phyloP scores from a whole-genome alignment of 2,329 filamentous ascomycete species.

The Alternaria sp. region DNA sequence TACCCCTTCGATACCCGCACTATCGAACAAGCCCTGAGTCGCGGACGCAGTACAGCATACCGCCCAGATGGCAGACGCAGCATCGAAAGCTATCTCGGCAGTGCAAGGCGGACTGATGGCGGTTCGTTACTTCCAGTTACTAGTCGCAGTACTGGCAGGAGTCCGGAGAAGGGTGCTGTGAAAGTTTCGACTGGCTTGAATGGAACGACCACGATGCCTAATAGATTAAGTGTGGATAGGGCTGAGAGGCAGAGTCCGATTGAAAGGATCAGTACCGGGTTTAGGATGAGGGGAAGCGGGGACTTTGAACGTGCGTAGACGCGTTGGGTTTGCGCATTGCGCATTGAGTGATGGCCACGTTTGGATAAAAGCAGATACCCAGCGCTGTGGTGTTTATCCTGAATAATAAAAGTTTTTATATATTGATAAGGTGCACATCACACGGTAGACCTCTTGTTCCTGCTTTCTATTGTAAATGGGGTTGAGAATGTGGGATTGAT shows the following conservation, averaged over 20 bases:
- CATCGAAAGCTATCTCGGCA: slow-evolving; percentile 42
- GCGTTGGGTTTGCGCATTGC: neutral
- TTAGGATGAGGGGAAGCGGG: slow-evolving; percentile 43
- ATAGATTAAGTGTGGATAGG: slow-evolving; percentile 32
- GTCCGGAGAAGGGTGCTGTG: slow-evolving; percentile 23
- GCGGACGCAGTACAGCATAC: slow-evolving; percentile 36
- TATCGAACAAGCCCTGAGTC: slow-evolving; percentile 40
- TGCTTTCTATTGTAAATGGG: too few species aligned
- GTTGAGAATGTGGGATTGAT: too few species aligned
- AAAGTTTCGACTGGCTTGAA: slow-evolving; percentile 19
- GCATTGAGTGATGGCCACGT: neutral
- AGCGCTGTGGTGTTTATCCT: neutral
- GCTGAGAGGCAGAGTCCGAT: slow-evolving; percentile 32
- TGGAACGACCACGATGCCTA: slow-evolving; percentile 21
- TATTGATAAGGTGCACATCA: too few species aligned
- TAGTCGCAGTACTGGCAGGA: slow-evolving; percentile 43
- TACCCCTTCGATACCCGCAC: slow-evolving; percentile 37
- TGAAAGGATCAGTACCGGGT: slow-evolving; percentile 46
- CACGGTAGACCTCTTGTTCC: too few species aligned
- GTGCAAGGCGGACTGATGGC: slow-evolving; percentile 20
- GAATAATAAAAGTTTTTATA: too few species aligned
- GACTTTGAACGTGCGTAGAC: slow-evolving; percentile 35
- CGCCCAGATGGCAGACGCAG: slow-evolving; percentile 35
- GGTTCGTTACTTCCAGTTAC: slow-evolving; percentile 40
- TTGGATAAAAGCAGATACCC: slow-evolving; percentile 10